Evolutionary conservation across 1,139 yeast species (phyloP).

Genomic region (Blastobotrys raffinosifermentans): DNA sequence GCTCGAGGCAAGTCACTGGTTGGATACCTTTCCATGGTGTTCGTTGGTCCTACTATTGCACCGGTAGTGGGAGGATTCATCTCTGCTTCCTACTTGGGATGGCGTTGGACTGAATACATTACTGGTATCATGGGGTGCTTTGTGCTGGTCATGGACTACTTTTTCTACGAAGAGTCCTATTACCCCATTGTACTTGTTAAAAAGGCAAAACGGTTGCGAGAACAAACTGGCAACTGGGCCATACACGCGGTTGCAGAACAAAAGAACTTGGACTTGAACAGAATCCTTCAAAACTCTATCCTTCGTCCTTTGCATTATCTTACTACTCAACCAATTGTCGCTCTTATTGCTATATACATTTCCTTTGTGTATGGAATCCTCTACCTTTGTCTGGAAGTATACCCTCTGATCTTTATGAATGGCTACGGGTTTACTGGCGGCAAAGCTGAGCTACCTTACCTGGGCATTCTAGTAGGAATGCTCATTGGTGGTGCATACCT

Average conservation of each 20-base stretch:
- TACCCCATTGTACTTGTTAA: constrained; percentile 35
- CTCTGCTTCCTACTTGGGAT: constrained; percentile 37
- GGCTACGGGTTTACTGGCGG: constrained; percentile 60
- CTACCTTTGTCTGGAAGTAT: constrained; percentile 70
- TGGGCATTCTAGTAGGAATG: constrained; percentile 47
- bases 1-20: constrained; percentile 64
- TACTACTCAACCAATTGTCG: constrained; percentile 62
- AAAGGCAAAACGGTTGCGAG: constrained; percentile 44
- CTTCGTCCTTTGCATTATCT: constrained; percentile 65
- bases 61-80: constrained; percentile 42
- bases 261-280: constrained; percentile 50
- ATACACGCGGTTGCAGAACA: constrained; percentile 79
- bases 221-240: constrained; percentile 59
- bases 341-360: constrained; percentile 62
- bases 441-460: constrained; percentile 29
- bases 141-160: constrained; percentile 30
- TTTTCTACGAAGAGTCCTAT: constrained; percentile 44
- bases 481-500: constrained; percentile 12
- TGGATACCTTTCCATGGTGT: constrained; percentile 56
- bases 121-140: constrained; percentile 44
- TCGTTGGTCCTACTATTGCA: constrained; percentile 67
- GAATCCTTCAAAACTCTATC: constrained; percentile 60
- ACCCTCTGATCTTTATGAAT: constrained; percentile 62
- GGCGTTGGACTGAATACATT: constrained; percentile 56
- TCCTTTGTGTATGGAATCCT: constrained; percentile 80